Base-by-base conservation (phyloP, 352 stramenopile species). In the Pythium rishiriense region DNA sequence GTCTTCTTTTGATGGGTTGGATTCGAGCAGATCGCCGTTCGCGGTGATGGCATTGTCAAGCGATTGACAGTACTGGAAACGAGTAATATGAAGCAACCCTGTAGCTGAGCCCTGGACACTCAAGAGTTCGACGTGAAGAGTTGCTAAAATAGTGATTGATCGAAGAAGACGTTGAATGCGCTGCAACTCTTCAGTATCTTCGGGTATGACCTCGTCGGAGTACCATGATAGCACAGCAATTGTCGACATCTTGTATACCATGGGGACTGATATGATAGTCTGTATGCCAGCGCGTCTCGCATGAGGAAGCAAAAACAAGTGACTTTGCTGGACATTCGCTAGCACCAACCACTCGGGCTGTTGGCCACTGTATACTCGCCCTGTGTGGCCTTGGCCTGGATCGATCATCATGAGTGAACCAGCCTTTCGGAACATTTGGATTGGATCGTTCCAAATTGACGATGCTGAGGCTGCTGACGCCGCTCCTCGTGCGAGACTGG, bases 221-320 rank as follows among this genome's bases (percentile, higher is more conserved):
- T 91, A 94, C 85, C 83, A 94, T 9, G 83, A 91, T n/a, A 94
- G 49, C 17, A 94, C 83, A 9, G 85, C 85, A 33, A 94, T 75
- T 0, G 84, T 84, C 25, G 83, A 87, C 74, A 94, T 84, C 61
- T 92, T 94, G 64, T 81, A 88, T 42, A 94, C 83, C 85, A 94
- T 92, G 0, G 85, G 85, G 5, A 87, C 79, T 4, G 83, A 90
- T 17, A 94, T 70, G 9, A 90, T 63, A 0, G 82, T 89, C 45
- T 89, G 77, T 17, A 94, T 66, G 1, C 80, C 79, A 15, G 85
- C 85, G 43, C 72, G 76, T 43, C 85, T 78, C 21, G 85, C 83
- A 22, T 91, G 79, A 0, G 85, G 85, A 10, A 89, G 68, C 28
- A 94, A 64, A 53, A 94, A 94, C 63, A 90, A 90, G 21, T 90